Percentiles rank a stretch among this genome's conserved stretches.
These are phyloP conservation scores for Fusarium kyushuense DNA, from an alignment of 2,329 filamentous ascomycete genomes.

Conservation along the genomic window DNA sequence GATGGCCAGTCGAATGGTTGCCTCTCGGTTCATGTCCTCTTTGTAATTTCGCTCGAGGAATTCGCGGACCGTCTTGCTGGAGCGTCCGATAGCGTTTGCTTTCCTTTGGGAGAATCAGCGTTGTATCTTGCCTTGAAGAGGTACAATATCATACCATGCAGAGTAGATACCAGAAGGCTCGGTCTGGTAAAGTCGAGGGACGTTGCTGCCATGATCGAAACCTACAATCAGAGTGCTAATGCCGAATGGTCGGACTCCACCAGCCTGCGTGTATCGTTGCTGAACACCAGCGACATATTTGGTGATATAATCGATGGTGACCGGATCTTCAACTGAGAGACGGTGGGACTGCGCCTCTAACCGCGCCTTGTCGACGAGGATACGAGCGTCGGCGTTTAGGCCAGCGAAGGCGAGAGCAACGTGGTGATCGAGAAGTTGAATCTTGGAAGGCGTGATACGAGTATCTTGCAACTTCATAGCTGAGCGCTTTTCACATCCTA, in stretches of 20 bases:
- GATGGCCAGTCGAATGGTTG: constrained; percentile 95
- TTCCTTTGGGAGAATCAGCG: constrained; percentile 74
- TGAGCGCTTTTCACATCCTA: constrained; percentile 98
- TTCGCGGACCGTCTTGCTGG: constrained; percentile 98
- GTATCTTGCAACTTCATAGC: constrained; percentile 99
- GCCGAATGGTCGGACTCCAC: constrained; percentile 97
- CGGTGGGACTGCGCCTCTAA: constrained; percentile 98
- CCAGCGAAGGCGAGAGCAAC: constrained; percentile 97
- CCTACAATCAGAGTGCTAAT: constrained; percentile 98
- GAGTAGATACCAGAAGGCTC: constrained; percentile 99
- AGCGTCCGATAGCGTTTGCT: constrained; percentile 97
- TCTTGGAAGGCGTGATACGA: constrained; percentile 98
- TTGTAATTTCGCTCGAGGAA: constrained; percentile 99
- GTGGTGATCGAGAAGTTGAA: constrained; percentile 94
- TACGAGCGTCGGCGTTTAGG: constrained; percentile 96
- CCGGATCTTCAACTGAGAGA: constrained; percentile 95
- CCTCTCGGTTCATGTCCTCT: constrained; percentile 95
- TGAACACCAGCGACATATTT: constrained; percentile 98
- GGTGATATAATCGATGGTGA: constrained; percentile 98
- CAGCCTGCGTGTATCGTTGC: constrained; percentile 98
- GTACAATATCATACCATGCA: constrained; percentile 78
- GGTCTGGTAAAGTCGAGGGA: constrained; percentile 94
- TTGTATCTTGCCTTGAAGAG: neutral
- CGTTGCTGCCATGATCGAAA: constrained; percentile 94
- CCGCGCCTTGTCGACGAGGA: constrained; percentile 97